phyloP scores from a whole-genome alignment of 306 rosid species.

The Quercus suber region DNA sequence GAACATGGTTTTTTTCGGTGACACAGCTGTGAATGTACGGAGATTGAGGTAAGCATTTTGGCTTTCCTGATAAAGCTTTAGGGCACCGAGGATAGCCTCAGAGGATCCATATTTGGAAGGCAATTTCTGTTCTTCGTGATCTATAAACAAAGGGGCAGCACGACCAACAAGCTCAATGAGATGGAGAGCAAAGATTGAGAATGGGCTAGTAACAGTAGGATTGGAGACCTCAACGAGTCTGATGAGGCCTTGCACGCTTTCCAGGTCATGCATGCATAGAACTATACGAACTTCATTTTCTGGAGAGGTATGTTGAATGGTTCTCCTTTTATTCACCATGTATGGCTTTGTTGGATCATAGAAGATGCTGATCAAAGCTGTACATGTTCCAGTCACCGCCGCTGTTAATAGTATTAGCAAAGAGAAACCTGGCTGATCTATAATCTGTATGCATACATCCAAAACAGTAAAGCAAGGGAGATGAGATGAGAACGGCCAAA shows the following conservation, averaged over 20 bases:
- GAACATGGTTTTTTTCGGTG: constrained; percentile 57
- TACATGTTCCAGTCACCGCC: constrained; percentile 28
- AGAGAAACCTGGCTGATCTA: constrained; percentile 49
- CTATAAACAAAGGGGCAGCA: constrained; percentile 52
- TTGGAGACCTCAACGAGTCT: constrained; percentile 49
- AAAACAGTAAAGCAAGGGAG: neutral
- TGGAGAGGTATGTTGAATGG: constrained; percentile 61
- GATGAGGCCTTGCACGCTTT: constrained; percentile 35
- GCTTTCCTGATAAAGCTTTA: constrained; percentile 28
- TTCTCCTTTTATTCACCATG: constrained; percentile 64
- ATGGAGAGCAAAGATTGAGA: constrained; percentile 44
- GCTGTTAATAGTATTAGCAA: constrained; percentile 50
- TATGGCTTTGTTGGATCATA: constrained; percentile 87
- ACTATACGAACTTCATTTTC: constrained; percentile 38
- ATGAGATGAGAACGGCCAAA: neutral
- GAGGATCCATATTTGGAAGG: constrained; percentile 36
- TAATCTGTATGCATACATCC: constrained; percentile 34
- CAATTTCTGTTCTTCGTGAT: constrained; percentile 46
- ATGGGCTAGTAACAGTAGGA: constrained; percentile 37
- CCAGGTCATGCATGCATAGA: constrained; percentile 39
- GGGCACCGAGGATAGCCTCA: constrained; percentile 33
- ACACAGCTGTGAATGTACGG: constrained; percentile 43
- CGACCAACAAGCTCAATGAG: constrained; percentile 61
- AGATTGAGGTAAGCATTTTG: constrained; percentile 31
- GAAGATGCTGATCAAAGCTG: constrained; percentile 55